Base-by-base conservation (phyloP, 1,284 basidiomycete species). In the Puccinia hordei region DNA sequence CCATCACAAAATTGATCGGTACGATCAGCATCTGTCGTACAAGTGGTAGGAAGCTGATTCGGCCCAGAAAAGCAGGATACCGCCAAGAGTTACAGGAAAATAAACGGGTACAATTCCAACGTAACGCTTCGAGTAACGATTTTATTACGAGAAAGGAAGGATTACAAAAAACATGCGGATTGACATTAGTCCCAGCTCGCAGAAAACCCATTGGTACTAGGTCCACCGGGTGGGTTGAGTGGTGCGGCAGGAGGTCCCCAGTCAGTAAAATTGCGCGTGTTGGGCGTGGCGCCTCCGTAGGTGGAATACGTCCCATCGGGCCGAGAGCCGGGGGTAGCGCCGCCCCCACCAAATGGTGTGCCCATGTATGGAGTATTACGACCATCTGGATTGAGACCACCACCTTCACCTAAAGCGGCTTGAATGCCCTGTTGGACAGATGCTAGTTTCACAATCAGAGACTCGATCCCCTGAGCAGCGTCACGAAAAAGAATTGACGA, bases 291-390 rank as follows among this genome's bases (percentile, higher is more conserved):
- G 22, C 79, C 79, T 65, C 79, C 79, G 44, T 74, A 81, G n/a
- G 59, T 66, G 33, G 72, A 59, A 57, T 55, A 66, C 17, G 59
- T 55, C 12, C 72, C 79, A 66, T 73, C 79, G 27, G 79, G 72
- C 9, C 79, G 79, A 51, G 69, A 51, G 0, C 79, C 79, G 35
- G 79, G 79, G 15, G 79, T 81, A 3, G 51, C 44, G 13, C 79
- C 79, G 44, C 71, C 72, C 33, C 57, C 79, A 8, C 78, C 71
- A 61, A 81, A 81, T 22, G 79, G 79, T n/a, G 79, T 81, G 19
- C 72, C 71, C 72, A 74, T 73, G 38, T 81, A 81, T 49, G 79
- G 79, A 27, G 79, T 81, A 33, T 81, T 81, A 19, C 79, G 71
- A 13, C 79, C 79, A 69, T 81, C 79, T 66, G 72, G 69, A 65